Percentiles rank a stretch among this genome's conserved stretches.
Evolutionary conservation across 768 basidiomycete species (phyloP).

Genomic region (Sporobolomyces phaffii): DNA sequence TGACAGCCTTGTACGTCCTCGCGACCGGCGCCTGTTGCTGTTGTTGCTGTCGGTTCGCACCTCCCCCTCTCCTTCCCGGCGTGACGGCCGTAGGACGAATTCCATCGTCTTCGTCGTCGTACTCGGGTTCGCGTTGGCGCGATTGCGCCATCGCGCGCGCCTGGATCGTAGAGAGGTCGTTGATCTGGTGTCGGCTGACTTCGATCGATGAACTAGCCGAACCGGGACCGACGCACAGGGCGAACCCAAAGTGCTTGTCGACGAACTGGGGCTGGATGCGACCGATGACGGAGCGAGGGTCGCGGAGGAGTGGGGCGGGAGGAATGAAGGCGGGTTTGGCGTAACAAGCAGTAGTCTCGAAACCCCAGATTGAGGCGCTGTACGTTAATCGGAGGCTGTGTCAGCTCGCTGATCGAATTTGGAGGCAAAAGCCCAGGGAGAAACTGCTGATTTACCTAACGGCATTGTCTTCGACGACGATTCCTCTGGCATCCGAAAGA

Average conservation of each 20-base stretch:
- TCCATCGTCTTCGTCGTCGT: neutral
- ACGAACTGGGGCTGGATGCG: slow-evolving; percentile 28
- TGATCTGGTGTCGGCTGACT: slow-evolving; percentile 28
- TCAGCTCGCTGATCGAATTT: too few species aligned
- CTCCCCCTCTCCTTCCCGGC: neutral
- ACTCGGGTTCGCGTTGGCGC: neutral
- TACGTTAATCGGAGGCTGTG: too few species aligned
- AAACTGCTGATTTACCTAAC: slow-evolving; percentile 10
- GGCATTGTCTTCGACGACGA: slow-evolving; percentile 32
- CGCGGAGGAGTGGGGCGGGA: slow-evolving; percentile 30
- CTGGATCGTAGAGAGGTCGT: slow-evolving; percentile 9
- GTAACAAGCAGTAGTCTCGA: slow-evolving; percentile 30
- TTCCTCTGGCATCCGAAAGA: slow-evolving; percentile 22
- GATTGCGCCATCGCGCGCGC: neutral
- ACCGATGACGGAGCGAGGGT: slow-evolving; percentile 28
- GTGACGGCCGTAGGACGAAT: neutral
- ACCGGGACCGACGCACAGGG: slow-evolving; percentile 36
- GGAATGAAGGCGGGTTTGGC: slow-evolving; percentile 17
- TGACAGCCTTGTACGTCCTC: slow-evolving; percentile 8
- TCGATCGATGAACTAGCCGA: slow-evolving; percentile 13
- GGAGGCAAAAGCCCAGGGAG: too few species aligned
- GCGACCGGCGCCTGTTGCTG: neutral
- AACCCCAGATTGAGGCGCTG: slow-evolving; percentile 37
- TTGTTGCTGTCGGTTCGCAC: neutral
- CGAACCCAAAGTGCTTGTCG: slow-evolving; percentile 31